Base-by-base conservation (phyloP, 345 rosid species). In the Passiflora organensis region DNA sequence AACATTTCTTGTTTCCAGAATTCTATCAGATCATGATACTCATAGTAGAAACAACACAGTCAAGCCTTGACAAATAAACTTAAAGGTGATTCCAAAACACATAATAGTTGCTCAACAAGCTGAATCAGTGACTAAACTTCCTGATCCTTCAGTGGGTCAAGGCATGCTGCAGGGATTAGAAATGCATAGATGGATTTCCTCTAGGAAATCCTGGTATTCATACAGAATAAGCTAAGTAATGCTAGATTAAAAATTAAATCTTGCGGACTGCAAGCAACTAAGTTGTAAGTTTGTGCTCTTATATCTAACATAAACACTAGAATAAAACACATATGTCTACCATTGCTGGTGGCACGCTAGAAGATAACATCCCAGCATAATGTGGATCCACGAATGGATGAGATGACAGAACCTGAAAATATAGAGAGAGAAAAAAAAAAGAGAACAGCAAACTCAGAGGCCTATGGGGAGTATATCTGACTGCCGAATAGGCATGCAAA, bases 351-450 rank as follows among this genome's bases (percentile, higher is more conserved):
- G 80, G 69, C 15, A 67, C 78, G 70, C 66, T 78, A 38, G 80
- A 47, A 60, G 65, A 44, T 64, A 70, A 32, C 57, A 77, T 48
- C 32, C 82, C 80, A 50, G 69, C 70, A 51, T 74, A 71, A 11
- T 70, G 83, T 17, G 70, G 74, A 74, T 80, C 89, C 20, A 74
- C 51, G 69, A 65, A 80, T 28, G 78, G 86, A 64, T 75, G 63
- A 22, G 82, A 56, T 45, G 80, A 58, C 75, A 78, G 55, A 71
- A 78, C 82, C 89, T 83, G 82, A 63, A 73, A 73, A 38, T 8
- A 64, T 43, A n/a, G n/a, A 36, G 48, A 2, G 13, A 42, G 28
- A 49, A 52, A 1, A 52, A 13, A 25, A 56, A 44, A 18, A 17
- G 5, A 3, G 8, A 3, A 28, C 34, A 28, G 8, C 8, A 2